Base-by-base conservation (phyloP, 2,329 filamentous ascomycete genomes). In the Pestalotiopsis fici region DNA sequence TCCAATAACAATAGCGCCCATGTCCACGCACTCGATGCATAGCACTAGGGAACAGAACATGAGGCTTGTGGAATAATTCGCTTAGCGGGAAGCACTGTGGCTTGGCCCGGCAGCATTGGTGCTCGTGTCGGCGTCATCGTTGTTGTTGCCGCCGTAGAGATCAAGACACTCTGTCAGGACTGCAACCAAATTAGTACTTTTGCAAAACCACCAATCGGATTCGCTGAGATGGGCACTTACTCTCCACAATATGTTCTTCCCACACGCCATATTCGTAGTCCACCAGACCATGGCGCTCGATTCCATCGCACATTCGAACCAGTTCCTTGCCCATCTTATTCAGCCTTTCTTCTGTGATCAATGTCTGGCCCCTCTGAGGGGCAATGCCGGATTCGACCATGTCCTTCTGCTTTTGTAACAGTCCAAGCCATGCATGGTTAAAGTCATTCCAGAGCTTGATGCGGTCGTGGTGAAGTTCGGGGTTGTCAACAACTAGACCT, bases 261-360 rank as follows among this genome's bases (percentile, higher is more conserved):
- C 94, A 97, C 28, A 98, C 93, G 9, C 96, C 96, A 82, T 97
- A 97, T 75, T 98, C 92, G 78, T 98, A 99, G 81, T 99, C 96
- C 12, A 99, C 94, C 60, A 99, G 83, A n/a, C 96, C 96, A 76
- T 97, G 91, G 72, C 92, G 91, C 79, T 98, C 95, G 69, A 98
- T 88, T 63, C 88, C 88, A 77, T 98, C 94, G 77, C 95, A 97
- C 63, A 97, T 84, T 63, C 90, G 87, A 66, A 97, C 87, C 35
- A 99, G 81, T 74, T 97, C 92, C 65, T 91, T 91, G 13, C 93
- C 94, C 87, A 98, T 91, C 72, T 90, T 90, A 74, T 93, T 89
- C 61, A 98, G 84, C 27, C 85, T 87, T 2, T 92, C 90, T 71
- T 87, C 84, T 37, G 87, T 87, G 73, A 98, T 86, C 13, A 96